Conservation (phyloP, 2,329 filamentous ascomycete species). For the Teratosphaeria zuluensis region DNA sequence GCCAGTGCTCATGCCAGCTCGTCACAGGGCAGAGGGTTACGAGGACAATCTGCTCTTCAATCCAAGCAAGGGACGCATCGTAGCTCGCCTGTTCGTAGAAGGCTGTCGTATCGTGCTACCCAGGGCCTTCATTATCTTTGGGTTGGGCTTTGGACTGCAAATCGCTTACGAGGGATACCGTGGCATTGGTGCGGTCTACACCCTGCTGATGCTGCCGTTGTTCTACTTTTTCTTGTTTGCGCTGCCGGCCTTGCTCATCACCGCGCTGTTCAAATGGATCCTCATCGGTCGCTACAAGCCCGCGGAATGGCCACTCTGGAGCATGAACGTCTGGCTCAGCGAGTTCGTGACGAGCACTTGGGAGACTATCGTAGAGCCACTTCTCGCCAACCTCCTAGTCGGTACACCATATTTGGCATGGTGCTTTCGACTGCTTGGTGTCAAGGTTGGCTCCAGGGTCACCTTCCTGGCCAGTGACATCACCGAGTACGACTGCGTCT, state of each 20-base stretch:
- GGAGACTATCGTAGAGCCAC: not conserved
- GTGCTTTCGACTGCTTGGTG: slow-evolving; percentile 17
- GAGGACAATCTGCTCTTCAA: slow-evolving; percentile 14
- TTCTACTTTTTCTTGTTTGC: slow-evolving; percentile 18
- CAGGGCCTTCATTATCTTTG: slow-evolving; percentile 19
- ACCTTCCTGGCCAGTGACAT: slow-evolving; percentile 13
- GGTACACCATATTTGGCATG: slow-evolving; percentile 15
- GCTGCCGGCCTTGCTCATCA: slow-evolving; percentile 11
- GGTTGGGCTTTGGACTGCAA: slow-evolving; percentile 14
- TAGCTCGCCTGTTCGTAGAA: slow-evolving; percentile 15
- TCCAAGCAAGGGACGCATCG: slow-evolving; percentile 11
- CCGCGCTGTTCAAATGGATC: slow-evolving; percentile 14
- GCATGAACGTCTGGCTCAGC: not conserved
- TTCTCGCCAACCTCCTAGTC: slow-evolving; percentile 4
- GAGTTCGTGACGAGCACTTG: not conserved
- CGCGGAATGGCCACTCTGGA: slow-evolving; percentile 18
- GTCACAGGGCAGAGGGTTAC: slow-evolving; percentile 15
- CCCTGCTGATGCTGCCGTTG: slow-evolving; percentile 15
- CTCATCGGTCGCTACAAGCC: slow-evolving; percentile 14
- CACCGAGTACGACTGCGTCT: slow-evolving; percentile 16
- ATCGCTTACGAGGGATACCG: slow-evolving; percentile 12
- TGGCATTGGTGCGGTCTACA: slow-evolving; percentile 16
- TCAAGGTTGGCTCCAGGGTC: slow-evolving; percentile 12
- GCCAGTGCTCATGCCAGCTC: slow-evolving; percentile 17
- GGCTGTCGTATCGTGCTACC: slow-evolving; percentile 16